A percentile compares a stretch with the other conserved stretches of the same genome.
phyloP scores from a whole-genome alignment of 805 yeast species.

The Vanderwaltozyma yarrowii region DNA sequence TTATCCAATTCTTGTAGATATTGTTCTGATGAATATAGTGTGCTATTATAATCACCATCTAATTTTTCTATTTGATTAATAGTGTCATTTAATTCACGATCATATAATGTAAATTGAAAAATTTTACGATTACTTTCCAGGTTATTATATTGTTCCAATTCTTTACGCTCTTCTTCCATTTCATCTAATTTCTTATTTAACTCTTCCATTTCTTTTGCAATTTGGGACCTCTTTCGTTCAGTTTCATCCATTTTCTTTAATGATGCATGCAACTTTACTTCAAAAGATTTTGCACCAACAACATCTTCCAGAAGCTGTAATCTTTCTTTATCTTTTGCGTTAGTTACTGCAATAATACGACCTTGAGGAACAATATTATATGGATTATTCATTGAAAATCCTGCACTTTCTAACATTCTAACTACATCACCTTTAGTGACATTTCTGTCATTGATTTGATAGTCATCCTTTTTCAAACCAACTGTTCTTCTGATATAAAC shows the following conservation, averaged over 20 bases:
- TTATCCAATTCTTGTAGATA: constrained; percentile 48
- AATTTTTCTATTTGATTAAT: constrained; percentile 48
- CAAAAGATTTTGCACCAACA: constrained; percentile 91
- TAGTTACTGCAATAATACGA: constrained; percentile 74
- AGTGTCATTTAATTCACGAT: constrained; percentile 60
- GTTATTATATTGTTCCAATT: constrained; percentile 57
- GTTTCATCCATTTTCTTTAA: constrained; percentile 70
- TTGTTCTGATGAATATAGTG: constrained; percentile 42
- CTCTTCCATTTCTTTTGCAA: constrained; percentile 60
- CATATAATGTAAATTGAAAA: constrained; percentile 64
- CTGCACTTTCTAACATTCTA: constrained; percentile 81
- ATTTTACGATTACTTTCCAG: constrained; percentile 60
- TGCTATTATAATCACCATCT: constrained; percentile 45
- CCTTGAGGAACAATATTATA: constrained; percentile 98
- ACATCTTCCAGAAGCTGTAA: constrained; percentile 75
- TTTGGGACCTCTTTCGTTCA: constrained; percentile 55
- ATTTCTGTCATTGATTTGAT: constrained; percentile 68
- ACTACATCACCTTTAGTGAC: constrained; percentile 73
- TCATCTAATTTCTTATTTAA: constrained; percentile 66
- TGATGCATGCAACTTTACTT: constrained; percentile 67
- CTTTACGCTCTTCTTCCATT: constrained; percentile 70
- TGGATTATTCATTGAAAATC: constrained; percentile 82
- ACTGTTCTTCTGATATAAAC: constrained; percentile 77
- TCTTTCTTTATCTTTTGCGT: constrained; percentile 79
- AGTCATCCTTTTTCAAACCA: constrained; percentile 89